Base-by-base conservation (phyloP, 306 rosid genomes). In the Lathyrus sativus region DNA sequence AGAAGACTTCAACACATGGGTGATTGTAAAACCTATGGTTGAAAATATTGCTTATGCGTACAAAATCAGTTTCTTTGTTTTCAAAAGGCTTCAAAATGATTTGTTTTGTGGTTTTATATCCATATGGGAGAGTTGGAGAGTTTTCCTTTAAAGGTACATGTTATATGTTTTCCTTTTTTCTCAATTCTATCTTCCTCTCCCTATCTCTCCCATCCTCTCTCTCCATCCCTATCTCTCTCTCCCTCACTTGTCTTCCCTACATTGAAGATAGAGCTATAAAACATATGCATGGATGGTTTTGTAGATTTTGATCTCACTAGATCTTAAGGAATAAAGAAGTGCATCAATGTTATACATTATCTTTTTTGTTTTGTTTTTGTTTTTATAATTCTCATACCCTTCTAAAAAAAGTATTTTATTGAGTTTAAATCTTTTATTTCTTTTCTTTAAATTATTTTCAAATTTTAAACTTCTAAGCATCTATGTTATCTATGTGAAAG, bases 101-200 rank as follows among this genome's bases (percentile, higher is more conserved):
- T 67, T 73, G 39, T 18, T 48, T 67, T 64, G 17, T 17, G 74
- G 62, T 74, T 80, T 72, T 60, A 58, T 60, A 63, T 50, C 68
- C 67, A 19, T 50, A 67, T 43, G 61, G 58, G 68, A 38, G 74
- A 75, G 56, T 61, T 56, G 49, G 54, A 65, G 61, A 64, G 49
- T 59, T 81, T 77, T 73, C 77, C 75, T 75, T 65, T 68, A 65
- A 75, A 54, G 63, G 72, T 76, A 26, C 80, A 48, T 60, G 63
- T 56, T 71, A 71, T 65, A 26, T 55, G 33, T 74, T 67, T 71
- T 70, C 59, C 71, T 78, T 78, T 67, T 48, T 73, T 19, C 65
- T 78, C 33, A 65, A 59, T 72, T 73, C 38, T 38, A 44, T 28
- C 11, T 42, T 22, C 4, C 51, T 28, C 13, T 9, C n/a, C 2